Evolutionary conservation across 768 basidiomycete genomes (phyloP).

Genomic region (Postia placenta): DNA sequence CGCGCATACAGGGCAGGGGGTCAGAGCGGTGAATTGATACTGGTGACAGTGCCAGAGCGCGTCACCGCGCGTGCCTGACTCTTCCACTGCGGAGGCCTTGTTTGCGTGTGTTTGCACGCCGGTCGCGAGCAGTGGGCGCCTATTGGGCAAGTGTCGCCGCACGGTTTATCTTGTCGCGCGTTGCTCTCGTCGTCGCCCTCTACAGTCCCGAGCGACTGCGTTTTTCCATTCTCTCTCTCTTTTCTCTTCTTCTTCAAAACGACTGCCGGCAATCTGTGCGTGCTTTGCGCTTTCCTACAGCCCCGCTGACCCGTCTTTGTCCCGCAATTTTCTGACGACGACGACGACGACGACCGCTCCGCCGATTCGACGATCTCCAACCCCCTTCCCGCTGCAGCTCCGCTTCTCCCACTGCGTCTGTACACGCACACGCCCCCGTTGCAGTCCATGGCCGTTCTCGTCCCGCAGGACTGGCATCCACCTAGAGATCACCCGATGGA

Average conservation of each 20-base stretch:
- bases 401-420: not conserved
- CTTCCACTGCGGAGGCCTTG: too few relatives aligned
- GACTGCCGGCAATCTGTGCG: constrained; percentile 7
- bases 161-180: constrained; percentile 19
- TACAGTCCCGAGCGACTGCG: not conserved
- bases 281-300: constrained; percentile 15
- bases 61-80: too few relatives aligned
- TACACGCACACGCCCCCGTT: constrained; percentile 11
- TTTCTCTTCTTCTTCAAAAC: constrained; percentile 16
- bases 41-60: not conserved
- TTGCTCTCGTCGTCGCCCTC: constrained; percentile 12
- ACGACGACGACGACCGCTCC: constrained; percentile 5
- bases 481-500: constrained; percentile 64
- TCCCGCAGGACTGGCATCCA: constrained; percentile 68
- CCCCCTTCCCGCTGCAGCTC: not conserved
- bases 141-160: constrained; percentile 11
- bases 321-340: constrained; percentile 1
- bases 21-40: not conserved
- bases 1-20: not conserved
- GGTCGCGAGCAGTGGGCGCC: constrained; percentile 7
- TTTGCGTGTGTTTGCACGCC: constrained; percentile 13
- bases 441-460: constrained; percentile 71
- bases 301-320: constrained; percentile 5
- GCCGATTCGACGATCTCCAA: not conserved
- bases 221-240: not conserved